These are phyloP conservation scores for Penicillium thymicola DNA, from an alignment of 2,329 filamentous ascomycete genomes.

Conservation along the genomic window DNA sequence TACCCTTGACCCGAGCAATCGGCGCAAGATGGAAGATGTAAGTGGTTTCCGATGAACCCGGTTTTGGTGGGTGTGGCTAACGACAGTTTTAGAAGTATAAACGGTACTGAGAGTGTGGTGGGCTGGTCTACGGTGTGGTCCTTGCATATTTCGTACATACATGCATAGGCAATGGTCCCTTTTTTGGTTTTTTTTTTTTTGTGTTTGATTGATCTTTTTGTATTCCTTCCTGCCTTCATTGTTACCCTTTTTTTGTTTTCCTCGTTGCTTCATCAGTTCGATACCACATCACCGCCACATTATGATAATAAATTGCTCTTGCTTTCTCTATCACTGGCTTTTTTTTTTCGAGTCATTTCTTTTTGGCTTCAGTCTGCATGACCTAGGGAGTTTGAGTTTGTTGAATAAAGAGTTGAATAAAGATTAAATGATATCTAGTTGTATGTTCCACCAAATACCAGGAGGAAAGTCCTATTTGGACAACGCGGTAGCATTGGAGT, in stretches of 20 bases:
- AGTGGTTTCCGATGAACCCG: conserved; percentile 44
- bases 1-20: conserved; percentile 77
- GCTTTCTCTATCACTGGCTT: background rate
- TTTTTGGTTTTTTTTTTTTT: background rate
- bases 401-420: background rate
- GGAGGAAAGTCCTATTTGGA: background rate
- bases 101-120: conserved; percentile 28
- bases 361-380: background rate
- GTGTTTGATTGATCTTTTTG: background rate
- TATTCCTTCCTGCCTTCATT: background rate
- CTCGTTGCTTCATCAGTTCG: background rate
- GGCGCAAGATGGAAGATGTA: conserved; percentile 82
- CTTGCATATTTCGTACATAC: background rate
- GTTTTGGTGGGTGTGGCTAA: conserved; percentile 4
- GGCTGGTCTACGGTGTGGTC: background rate
- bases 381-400: background rate
- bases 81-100: conserved; percentile 42
- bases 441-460: background rate
- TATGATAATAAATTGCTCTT: conserved; percentile 4
- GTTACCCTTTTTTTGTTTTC: background rate
- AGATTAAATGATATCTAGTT: background rate
- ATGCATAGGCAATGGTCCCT: background rate
- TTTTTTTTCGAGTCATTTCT: background rate
- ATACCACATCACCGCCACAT: conserved; percentile 4
- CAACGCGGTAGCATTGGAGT: background rate